Conservation (phyloP, 169 alveolate species). For the Cryptosporidium parvum region DNA sequence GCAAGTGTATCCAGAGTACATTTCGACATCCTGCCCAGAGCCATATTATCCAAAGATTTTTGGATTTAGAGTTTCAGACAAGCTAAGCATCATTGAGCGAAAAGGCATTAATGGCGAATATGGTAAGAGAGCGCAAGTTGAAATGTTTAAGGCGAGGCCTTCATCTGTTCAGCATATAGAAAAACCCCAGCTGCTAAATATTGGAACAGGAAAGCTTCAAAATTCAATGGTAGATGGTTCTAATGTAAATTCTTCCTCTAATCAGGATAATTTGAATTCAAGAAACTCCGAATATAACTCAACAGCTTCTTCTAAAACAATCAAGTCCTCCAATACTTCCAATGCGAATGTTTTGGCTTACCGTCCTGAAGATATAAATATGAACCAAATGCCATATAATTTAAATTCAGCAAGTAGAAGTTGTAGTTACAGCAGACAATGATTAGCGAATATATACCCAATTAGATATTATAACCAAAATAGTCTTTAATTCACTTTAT, state of each 20-base stretch:
- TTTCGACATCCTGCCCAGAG: constrained; percentile 85
- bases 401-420: constrained; percentile 11
- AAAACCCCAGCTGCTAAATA: constrained; percentile 11
- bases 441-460: background rate
- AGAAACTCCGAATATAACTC: constrained; percentile 32
- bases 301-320: constrained; percentile 53
- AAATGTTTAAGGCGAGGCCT: constrained; percentile 50
- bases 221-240: constrained; percentile 7
- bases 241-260: background rate
- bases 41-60: constrained; percentile 86
- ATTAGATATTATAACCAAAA: constrained; percentile 11
- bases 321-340: constrained; percentile 14
- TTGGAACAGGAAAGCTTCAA: background rate
- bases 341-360: background rate
- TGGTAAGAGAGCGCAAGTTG: constrained; percentile 49
- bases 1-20: constrained; percentile 90
- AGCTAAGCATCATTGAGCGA: constrained; percentile 52
- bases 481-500: background rate
- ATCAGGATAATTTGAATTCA: constrained; percentile 28
- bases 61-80: constrained; percentile 86
- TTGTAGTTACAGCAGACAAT: constrained; percentile 1
- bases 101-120: constrained; percentile 71
- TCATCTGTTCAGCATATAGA: constrained; percentile 23
- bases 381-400: constrained; percentile 19
- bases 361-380: constrained; percentile 22